Percentiles rank a stretch among this genome's conserved stretches.
These are phyloP conservation scores for Lathyrus aphaca DNA, from an alignment of 306 rosid species.

Conservation along the genomic window DNA sequence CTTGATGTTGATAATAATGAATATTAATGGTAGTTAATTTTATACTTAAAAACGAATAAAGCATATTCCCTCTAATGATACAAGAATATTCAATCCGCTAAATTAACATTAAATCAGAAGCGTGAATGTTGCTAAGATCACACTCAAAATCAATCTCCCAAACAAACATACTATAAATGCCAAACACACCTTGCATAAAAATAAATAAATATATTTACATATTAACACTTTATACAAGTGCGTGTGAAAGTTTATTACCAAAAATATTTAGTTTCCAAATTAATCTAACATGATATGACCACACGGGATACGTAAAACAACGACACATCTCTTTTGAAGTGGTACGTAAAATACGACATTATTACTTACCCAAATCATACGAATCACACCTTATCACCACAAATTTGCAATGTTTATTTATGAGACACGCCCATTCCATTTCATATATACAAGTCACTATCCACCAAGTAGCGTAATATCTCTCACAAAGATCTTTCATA, in stretches of 20 bases:
- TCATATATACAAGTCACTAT: slow-evolving; percentile 12
- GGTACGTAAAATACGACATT: neutral
- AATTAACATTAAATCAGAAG: neutral
- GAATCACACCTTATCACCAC: neutral
- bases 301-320: neutral
- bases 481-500: slow-evolving; percentile 40
- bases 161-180: slow-evolving; percentile 19
- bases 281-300: slow-evolving; percentile 3
- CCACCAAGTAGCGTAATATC: slow-evolving; percentile 32
- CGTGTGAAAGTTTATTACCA: slow-evolving; percentile 20
- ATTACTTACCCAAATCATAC: slow-evolving; percentile 14
- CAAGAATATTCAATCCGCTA: neutral
- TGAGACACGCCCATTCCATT: neutral
- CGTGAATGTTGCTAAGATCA: slow-evolving; percentile 18
- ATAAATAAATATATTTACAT: neutral
- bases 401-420: neutral
- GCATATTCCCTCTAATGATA: too few relatives aligned
- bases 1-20: too few relatives aligned
- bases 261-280: neutral
- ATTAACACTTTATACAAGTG: slow-evolving; percentile 10
- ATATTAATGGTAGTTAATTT: too few relatives aligned
- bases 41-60: too few relatives aligned
- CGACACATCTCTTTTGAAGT: neutral
- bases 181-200: neutral
- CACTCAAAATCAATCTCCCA: neutral